Base-by-base conservation (phyloP, 176 grass and related monocot genomes). In the Zea mays region DNA sequence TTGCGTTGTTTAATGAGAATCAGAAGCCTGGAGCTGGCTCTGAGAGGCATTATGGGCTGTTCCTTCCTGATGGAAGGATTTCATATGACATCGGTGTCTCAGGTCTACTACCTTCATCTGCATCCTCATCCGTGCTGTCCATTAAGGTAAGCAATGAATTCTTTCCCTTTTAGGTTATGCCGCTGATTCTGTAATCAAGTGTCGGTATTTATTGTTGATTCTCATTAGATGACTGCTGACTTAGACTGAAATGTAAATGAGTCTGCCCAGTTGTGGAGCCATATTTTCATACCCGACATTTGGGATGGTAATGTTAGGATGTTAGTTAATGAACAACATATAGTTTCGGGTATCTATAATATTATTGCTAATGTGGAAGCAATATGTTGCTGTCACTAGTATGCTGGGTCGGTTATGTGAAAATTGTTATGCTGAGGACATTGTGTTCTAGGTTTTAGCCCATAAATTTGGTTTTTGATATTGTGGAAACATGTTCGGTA, bases 1-100 rank as follows among this genome's bases (percentile, higher is more conserved):
- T 99, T 90, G 96, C 96, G 0, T 88, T 99, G 57, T 99, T 99
- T 77, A 99, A 99, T 76, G 96, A 99, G 81, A 85, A 99, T 85
- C 70, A 40, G 2, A 99, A 99, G 75, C 2, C 12, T 67, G 96
- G 96, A 60, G 15, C 88, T 80, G 34, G 60, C 65, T 96, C 96
- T 39, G 96, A 99, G 81, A 99, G 40, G 62, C 96, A 99, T 65
- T 99, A 85, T 82, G 96, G 96, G 52, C 75, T 99, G 63, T 99
- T 99, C 62, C 90, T 90, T 38, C 81, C 96, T 78, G 88, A 99
- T 80, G 96, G 96, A 67, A 99, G 96, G 19, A 93, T 95, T 83
- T 59, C 96, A n/a, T 99, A 99, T 63, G 72, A 99, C 87, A 89
- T 99, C 48, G 96, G 96, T 61, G 87, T 87, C 36, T 69, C 61